Conservation (phyloP, 805 yeast genomes). For the Candida namnaoensis region DNA sequence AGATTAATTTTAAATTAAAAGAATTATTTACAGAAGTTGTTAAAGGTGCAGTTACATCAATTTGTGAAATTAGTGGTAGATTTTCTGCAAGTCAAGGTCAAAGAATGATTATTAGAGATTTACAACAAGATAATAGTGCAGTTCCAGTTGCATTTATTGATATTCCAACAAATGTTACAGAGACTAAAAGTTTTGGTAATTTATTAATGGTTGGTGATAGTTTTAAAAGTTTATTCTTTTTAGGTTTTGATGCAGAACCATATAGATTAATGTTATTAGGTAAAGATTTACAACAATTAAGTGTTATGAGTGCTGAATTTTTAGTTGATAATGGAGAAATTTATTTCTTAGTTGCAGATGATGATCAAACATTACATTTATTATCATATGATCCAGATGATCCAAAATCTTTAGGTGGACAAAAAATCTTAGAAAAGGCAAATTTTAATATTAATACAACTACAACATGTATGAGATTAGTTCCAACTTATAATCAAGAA, state of each 20-base stretch:
- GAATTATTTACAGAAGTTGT: slow-evolving; percentile 64
- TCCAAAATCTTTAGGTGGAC: slow-evolving; percentile 74
- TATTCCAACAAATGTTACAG: slow-evolving; percentile 70
- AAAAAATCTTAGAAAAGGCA: slow-evolving; percentile 57
- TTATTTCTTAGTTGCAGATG: slow-evolving; percentile 60
- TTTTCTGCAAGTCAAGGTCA: slow-evolving; percentile 84
- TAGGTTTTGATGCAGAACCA: slow-evolving; percentile 94
- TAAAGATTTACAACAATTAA: slow-evolving; percentile 57
- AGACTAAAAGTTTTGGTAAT: slow-evolving; percentile 77
- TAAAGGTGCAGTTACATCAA: slow-evolving; percentile 75
- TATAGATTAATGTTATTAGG: slow-evolving; percentile 75
- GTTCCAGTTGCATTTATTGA: slow-evolving; percentile 94
- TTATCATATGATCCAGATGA: slow-evolving; percentile 91
- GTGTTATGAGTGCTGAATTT: slow-evolving; percentile 70
- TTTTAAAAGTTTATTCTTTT: slow-evolving; percentile 65
- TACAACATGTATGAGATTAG: slow-evolving; percentile 43
- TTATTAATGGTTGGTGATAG: slow-evolving; percentile 77
- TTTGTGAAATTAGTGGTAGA: slow-evolving; percentile 77
- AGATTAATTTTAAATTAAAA: slow-evolving; percentile 71
- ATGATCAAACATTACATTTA: slow-evolving; percentile 55
- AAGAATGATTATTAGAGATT: slow-evolving; percentile 63
- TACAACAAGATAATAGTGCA: slow-evolving; percentile 77
- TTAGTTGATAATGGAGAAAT: slow-evolving; percentile 63
- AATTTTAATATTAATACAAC: slow-evolving; percentile 61
- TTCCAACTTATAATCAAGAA: slow-evolving; percentile 22